These are phyloP conservation scores for Xerocomus brunneocitrinus DNA, from an alignment of 768 basidiomycete species.

Conservation along the genomic window DNA sequence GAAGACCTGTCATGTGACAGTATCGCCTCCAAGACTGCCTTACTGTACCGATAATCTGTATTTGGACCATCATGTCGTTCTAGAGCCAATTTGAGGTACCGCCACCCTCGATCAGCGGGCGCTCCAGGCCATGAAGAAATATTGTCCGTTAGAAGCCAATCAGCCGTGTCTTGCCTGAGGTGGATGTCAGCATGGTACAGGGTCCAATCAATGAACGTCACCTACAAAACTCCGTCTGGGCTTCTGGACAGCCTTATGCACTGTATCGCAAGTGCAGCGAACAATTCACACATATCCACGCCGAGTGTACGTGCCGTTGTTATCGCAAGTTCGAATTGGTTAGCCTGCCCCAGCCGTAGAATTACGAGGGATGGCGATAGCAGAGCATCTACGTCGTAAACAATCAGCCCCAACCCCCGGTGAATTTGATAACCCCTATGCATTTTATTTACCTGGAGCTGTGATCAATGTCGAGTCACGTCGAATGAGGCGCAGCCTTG, in stretches of 20 bases:
- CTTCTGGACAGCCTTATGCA: slow-evolving; percentile 73
- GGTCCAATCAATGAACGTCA: slow-evolving; percentile 7
- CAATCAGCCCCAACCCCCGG: slow-evolving; percentile 13
- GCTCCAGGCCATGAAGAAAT: slow-evolving; percentile 82
- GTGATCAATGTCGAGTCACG: slow-evolving; percentile 59
- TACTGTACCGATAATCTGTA: slow-evolving; percentile 73
- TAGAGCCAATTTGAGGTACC: slow-evolving; percentile 78
- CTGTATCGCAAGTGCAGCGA: slow-evolving; percentile 69
- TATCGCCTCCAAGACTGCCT: slow-evolving; percentile 72
- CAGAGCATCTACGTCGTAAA: slow-evolving; percentile 43
- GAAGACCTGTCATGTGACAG: slow-evolving; percentile 57
- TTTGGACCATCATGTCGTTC: slow-evolving; percentile 69
- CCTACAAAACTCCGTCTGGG: slow-evolving; percentile 56
- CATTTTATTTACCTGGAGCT: slow-evolving; percentile 53
- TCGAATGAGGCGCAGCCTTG: slow-evolving; percentile 70
- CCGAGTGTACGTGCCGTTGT: slow-evolving; percentile 67
- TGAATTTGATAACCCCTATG: slow-evolving; percentile 5
- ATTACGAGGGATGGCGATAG: slow-evolving; percentile 64
- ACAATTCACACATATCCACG: slow-evolving; percentile 85
- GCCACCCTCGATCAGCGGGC: slow-evolving; percentile 76
- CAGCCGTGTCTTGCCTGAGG: slow-evolving; percentile 61
- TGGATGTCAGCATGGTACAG: slow-evolving; percentile 3
- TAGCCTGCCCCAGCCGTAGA: slow-evolving; percentile 70
- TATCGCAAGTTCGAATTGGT: slow-evolving; percentile 77
- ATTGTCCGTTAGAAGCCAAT: slow-evolving; percentile 82